phyloP scores from a whole-genome alignment of 495 filamentous ascomycete species.

The Aspergillus asperescens region DNA sequence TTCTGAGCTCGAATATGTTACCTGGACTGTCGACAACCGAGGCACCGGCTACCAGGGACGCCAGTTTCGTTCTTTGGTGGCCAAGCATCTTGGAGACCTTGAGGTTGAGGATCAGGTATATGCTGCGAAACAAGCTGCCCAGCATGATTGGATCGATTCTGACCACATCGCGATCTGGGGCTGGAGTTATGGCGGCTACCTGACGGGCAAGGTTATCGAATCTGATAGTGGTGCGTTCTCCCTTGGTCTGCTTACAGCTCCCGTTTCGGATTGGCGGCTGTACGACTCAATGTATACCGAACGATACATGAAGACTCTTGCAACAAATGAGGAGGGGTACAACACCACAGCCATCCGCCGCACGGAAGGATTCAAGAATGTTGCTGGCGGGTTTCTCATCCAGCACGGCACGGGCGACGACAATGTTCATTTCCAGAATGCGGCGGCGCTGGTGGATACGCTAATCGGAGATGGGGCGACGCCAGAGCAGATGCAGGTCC shows the following conservation, averaged over 20 bases:
- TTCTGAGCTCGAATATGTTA: constrained; percentile 18
- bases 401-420: constrained; percentile 22
- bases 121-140: constrained; percentile 14
- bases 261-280: constrained; percentile 20
- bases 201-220: constrained; percentile 19
- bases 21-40: constrained; percentile 22
- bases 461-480: constrained; percentile 14
- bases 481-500: constrained; percentile 16
- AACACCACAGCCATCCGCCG: constrained; percentile 14
- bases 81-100: constrained; percentile 13
- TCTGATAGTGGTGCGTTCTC: constrained; percentile 15
- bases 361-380: constrained; percentile 16
- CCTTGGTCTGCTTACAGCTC: constrained; percentile 16
- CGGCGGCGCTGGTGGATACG: constrained; percentile 17
- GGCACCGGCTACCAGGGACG: constrained; percentile 18
- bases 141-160: constrained; percentile 10
- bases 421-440: constrained; percentile 22
- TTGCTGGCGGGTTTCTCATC: constrained; percentile 16
- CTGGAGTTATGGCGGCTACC: constrained; percentile 21
- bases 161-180: constrained; percentile 21
- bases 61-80: constrained; percentile 14
- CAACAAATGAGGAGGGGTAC: constrained; percentile 15
- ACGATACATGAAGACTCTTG: constrained; percentile 20
- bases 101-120: constrained; percentile 20
- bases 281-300: constrained; percentile 23